A percentile compares a stretch with the other conserved stretches of the same genome.
Conservation (phyloP, 1,139 yeast genomes). For the Saccharomyces hybrid region DNA sequence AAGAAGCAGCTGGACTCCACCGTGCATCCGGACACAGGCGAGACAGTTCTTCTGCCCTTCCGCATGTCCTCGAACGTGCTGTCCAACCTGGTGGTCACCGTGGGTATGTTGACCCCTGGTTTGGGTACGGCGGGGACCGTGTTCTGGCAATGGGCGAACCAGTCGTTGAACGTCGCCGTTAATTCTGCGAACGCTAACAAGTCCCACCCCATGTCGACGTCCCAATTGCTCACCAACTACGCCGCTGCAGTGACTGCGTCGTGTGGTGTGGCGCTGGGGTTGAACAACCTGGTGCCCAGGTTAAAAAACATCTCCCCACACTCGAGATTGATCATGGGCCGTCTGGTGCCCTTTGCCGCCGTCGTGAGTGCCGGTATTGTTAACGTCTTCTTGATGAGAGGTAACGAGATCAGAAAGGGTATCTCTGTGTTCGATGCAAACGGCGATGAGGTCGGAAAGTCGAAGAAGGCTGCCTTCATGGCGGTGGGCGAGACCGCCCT, state of each 20-base stretch:
- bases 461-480: constrained; percentile 76
- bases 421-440: constrained; percentile 59
- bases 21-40: constrained; percentile 92
- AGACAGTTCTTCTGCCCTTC: constrained; percentile 83
- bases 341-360: constrained; percentile 95
- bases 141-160: constrained; percentile 97
- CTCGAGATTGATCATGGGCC: constrained; percentile 63
- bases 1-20: constrained; percentile 81
- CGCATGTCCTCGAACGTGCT: constrained; percentile 95
- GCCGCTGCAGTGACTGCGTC: constrained; percentile 88
- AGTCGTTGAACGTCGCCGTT: constrained; percentile 90
- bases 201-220: constrained; percentile 77
- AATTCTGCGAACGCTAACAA: constrained; percentile 94
- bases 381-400: constrained; percentile 89
- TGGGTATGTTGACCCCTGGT: constrained; percentile 95
- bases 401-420: constrained; percentile 87
- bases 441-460: constrained; percentile 66
- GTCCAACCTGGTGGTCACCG: constrained; percentile 88
- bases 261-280: constrained; percentile 89
- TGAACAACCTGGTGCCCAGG: constrained; percentile 79
- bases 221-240: constrained; percentile 71
- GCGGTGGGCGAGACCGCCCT: constrained; percentile 98
- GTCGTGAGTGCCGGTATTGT: constrained; percentile 94
- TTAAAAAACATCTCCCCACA: constrained; percentile 58
- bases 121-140: constrained; percentile 83